These are phyloP conservation scores for Effrenium voratum DNA, from an alignment of 73 alveolate genomes.

Conservation along the genomic window DNA sequence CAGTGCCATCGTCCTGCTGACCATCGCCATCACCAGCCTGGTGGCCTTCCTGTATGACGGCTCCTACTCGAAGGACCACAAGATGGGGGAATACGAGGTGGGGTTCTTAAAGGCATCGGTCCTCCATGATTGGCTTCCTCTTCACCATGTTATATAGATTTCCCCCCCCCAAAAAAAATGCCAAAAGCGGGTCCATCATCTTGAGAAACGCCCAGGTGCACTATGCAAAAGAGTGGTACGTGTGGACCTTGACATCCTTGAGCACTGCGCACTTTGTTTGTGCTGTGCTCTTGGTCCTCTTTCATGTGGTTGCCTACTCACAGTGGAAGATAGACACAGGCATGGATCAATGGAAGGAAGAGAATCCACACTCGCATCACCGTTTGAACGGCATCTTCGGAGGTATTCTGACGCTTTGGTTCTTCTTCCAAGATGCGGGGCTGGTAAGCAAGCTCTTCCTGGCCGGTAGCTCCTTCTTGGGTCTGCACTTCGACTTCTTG, in stretches of 20 bases:
- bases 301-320: constrained; percentile 54
- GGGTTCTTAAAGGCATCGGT: too few species aligned
- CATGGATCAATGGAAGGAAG: constrained; percentile 89
- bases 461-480: constrained; percentile 67
- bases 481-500: constrained; percentile 65
- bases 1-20: constrained; percentile 67
- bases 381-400: constrained; percentile 72
- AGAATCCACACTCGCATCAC: constrained; percentile 76
- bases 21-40: constrained; percentile 48
- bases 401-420: constrained; percentile 67
- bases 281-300: constrained; percentile 47
- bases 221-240: constrained; percentile 61
- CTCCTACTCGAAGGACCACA: constrained; percentile 74
- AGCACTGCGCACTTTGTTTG: constrained; percentile 83
- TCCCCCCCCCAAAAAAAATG: too few species aligned
- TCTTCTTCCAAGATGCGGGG: constrained; percentile 67
- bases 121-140: too few species aligned
- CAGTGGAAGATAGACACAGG: constrained; percentile 91
- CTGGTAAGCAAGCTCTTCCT: constrained; percentile 73
- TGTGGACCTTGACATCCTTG: constrained; percentile 48
- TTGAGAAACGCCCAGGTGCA: too few species aligned
- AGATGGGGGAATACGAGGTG: constrained; percentile 44
- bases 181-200: too few species aligned
- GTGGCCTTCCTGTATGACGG: constrained; percentile 78
- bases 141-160: too few species aligned